A percentile compares a stretch with the other conserved stretches of the same genome.
These are phyloP conservation scores for Diplodia corticola DNA, from an alignment of 2,329 filamentous ascomycete genomes.

Conservation along the genomic window DNA sequence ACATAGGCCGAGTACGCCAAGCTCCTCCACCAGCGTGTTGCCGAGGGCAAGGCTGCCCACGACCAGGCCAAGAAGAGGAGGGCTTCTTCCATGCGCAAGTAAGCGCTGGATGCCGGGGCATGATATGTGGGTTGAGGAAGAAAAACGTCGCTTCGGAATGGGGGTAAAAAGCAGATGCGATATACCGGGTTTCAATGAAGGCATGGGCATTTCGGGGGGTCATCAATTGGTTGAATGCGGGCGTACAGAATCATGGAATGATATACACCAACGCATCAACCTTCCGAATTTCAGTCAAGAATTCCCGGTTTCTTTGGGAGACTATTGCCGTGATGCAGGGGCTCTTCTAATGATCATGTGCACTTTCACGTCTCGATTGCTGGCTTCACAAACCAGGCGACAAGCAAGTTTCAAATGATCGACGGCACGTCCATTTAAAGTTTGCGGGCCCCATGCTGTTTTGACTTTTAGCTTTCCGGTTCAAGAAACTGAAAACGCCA, in stretches of 20 bases:
- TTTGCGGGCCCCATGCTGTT: background rate
- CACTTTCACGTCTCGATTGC: background rate
- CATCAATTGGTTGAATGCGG: slow-evolving; percentile 23
- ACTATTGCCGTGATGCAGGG: background rate
- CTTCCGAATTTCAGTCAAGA: slow-evolving; percentile 21
- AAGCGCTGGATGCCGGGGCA: slow-evolving; percentile 35
- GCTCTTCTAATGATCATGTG: no score
- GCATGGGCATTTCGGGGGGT: slow-evolving; percentile 23
- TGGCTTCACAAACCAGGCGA: background rate
- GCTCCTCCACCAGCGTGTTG: slow-evolving; percentile 94
- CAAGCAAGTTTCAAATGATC: background rate
- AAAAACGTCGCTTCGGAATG: slow-evolving; percentile 11
- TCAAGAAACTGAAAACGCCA: background rate
- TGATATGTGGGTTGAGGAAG: background rate
- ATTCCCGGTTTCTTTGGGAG: slow-evolving; percentile 12
- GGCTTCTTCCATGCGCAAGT: slow-evolving; percentile 91
- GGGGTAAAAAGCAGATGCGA: slow-evolving; percentile 23
- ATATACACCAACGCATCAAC: slow-evolving; percentile 23
- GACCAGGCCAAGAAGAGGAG: slow-evolving; percentile 94
- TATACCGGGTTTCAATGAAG: slow-evolving; percentile 23
- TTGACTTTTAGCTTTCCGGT: background rate
- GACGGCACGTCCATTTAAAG: background rate
- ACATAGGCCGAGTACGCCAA: slow-evolving; percentile 91
- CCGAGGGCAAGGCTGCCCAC: slow-evolving; percentile 93
- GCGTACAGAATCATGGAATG: slow-evolving; percentile 23